These are phyloP conservation scores for Rubus idaeus DNA, from an alignment of 306 rosid genomes.

Conservation along the genomic window DNA sequence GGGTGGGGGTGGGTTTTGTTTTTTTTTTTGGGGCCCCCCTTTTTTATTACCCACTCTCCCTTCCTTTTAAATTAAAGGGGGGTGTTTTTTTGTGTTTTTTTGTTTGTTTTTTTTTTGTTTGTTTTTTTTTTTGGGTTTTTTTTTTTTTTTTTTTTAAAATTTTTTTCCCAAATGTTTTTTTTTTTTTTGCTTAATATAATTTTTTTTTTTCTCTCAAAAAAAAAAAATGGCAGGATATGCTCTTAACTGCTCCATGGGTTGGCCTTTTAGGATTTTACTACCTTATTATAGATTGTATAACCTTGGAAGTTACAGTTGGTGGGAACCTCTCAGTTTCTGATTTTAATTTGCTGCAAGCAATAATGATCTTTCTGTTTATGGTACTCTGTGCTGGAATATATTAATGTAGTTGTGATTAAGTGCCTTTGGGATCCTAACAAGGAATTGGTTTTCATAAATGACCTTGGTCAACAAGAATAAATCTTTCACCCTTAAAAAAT, in stretches of 20 bases:
- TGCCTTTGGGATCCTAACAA: not conserved
- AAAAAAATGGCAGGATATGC: not conserved
- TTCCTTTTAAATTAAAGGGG: too few species aligned
- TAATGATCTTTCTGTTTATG: not conserved
- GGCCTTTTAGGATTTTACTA: not conserved
- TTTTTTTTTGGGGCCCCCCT: too few species aligned
- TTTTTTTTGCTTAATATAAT: too few species aligned
- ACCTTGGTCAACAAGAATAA: not conserved
- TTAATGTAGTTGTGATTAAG: not conserved
- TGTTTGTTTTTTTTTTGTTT: too few species aligned
- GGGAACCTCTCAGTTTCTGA: not conserved
- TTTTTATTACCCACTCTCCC: too few species aligned
- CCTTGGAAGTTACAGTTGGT: not conserved
- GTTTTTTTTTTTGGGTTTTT: too few species aligned
- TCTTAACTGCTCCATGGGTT: not conserved
- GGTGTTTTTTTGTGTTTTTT: too few species aligned
- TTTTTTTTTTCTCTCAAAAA: too few species aligned
- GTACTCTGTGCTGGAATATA: conserved; percentile 1
- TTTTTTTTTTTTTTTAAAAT: too few species aligned
- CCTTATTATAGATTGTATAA: not conserved
- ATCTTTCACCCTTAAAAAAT: not conserved
- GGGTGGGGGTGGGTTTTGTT: too few species aligned
- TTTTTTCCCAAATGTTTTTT: too few species aligned
- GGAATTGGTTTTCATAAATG: not conserved
- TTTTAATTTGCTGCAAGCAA: not conserved